Percentiles rank a stretch among this genome's conserved stretches.
These are phyloP conservation scores for Blastocladiella britannica DNA, from an alignment of 192 early-diverging fungal species.

Conservation along the genomic window DNA sequence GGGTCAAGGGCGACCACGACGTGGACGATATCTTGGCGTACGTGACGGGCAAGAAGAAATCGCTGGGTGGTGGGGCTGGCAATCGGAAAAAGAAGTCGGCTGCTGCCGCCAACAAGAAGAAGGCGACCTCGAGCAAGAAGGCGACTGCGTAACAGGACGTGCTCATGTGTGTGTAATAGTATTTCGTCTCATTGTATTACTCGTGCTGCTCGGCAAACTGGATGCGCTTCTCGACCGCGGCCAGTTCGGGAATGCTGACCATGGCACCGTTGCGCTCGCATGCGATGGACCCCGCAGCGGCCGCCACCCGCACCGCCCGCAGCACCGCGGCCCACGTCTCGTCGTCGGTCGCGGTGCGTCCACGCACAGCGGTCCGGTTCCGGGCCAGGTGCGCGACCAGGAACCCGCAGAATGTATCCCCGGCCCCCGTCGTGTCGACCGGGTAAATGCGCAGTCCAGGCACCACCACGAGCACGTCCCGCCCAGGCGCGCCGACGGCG, in stretches of 20 bases:
- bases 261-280: neutral
- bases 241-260: neutral
- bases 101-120: too few relatives aligned
- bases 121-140: too few relatives aligned
- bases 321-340: neutral
- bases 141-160: too few relatives aligned
- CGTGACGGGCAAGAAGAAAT: slow-evolving; percentile 18
- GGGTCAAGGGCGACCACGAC: slow-evolving; percentile 42
- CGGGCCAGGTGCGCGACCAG: neutral
- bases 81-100: too few relatives aligned
- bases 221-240: too few relatives aligned
- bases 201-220: too few relatives aligned
- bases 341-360: neutral
- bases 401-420: neutral
- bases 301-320: neutral
- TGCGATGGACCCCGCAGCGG: neutral
- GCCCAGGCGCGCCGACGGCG: neutral
- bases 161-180: too few relatives aligned
- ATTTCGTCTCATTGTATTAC: too few relatives aligned
- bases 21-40: slow-evolving; percentile 60
- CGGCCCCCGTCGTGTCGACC: neutral
- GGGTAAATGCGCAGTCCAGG: neutral
- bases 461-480: neutral
- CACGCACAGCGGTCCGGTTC: neutral
- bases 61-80: neutral